These are phyloP conservation scores for Astrocystis sublimbata DNA, from an alignment of 495 filamentous ascomycete genomes.

Conservation along the genomic window DNA sequence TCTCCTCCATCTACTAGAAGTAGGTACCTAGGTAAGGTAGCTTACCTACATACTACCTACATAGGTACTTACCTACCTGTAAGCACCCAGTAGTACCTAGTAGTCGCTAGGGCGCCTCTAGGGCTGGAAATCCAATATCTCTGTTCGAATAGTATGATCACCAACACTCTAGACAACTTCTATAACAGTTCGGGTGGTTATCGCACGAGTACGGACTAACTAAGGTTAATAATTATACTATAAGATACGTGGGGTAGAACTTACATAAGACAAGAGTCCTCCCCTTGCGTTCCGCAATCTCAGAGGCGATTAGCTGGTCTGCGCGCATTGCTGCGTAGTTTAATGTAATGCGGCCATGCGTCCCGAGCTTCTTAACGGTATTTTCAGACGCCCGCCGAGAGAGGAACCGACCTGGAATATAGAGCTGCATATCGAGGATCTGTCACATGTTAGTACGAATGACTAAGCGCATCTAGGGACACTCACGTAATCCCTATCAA, in stretches of 20 bases:
- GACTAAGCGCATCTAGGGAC: not conserved
- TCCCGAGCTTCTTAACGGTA: constrained; percentile 3
- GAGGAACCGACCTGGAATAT: constrained; percentile 3
- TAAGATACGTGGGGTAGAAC: not conserved
- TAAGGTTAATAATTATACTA: too few relatives aligned
- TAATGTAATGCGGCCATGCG: constrained; percentile 6
- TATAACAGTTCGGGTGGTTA: too few relatives aligned
- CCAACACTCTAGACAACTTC: too few relatives aligned
- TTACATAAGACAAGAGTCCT: constrained; percentile 11
- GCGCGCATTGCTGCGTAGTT: constrained; percentile 3
- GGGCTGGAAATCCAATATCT: too few relatives aligned
- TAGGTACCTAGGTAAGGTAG: too few relatives aligned
- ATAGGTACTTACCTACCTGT: too few relatives aligned
- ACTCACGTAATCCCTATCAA: constrained; percentile 10
- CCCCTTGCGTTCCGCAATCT: constrained; percentile 5
- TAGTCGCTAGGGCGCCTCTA: too few relatives aligned
- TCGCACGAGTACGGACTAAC: too few relatives aligned
- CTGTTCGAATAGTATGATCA: too few relatives aligned
- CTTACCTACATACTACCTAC: too few relatives aligned
- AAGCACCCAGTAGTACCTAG: too few relatives aligned
- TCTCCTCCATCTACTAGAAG: too few relatives aligned
- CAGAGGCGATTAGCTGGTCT: constrained; percentile 8
- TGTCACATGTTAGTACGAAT: not conserved
- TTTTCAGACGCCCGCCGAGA: not conserved
- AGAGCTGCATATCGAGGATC: constrained; percentile 8